Evolutionary conservation across 2,329 filamentous ascomycete genomes (phyloP), one percentile per base, ranked within the genome.

Genomic region (Huntiella bhutanensis): DNA sequence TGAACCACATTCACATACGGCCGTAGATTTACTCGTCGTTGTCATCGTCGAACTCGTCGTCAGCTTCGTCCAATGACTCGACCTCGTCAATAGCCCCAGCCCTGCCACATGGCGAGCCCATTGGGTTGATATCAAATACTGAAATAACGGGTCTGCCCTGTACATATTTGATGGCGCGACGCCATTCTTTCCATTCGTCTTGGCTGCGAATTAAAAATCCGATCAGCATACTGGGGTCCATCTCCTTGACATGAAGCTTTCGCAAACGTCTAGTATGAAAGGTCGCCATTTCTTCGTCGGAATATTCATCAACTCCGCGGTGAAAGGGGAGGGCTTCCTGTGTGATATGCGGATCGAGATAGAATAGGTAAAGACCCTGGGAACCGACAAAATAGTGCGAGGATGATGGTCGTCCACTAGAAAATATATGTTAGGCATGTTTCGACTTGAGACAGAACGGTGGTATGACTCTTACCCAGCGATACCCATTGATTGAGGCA

Each of bases 171-270:
- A 93, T 70, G n/a, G 75, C 72, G 49, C 73, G 67, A 56, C 83
- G 80, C 87, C 87, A 96, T 45, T 75, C 71, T 35, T 71, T 64
- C 80, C 88, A 96, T 53, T 98, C 91, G 38, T 78, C 71, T 54
- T 88, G 78, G 49, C 82, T 75, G 36, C 71, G 73, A 51, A 98
- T 86, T 33, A 98, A 64, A 56, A 96, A 96, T 4, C 85, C 88
- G 53, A 98, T 83, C 37, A 98, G 65, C 91, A 98, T 98, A 57
- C 86, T 95, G 0, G 91, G 91, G 56, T 98, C 91, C 83, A 98
- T 91, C 57, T 96, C 87, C 49, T 77, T 77, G 42, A 98, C 71
- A 54, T 91, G 80, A 28, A 98, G 69, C 47, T 82, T 74, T 34
- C 88, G 77, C 13, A 98, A 64, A 41, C 88, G 78, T 43, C 83